phyloP scores from a whole-genome alignment of 2,329 filamentous ascomycete genomes.

The Grosmannia clavigera region DNA sequence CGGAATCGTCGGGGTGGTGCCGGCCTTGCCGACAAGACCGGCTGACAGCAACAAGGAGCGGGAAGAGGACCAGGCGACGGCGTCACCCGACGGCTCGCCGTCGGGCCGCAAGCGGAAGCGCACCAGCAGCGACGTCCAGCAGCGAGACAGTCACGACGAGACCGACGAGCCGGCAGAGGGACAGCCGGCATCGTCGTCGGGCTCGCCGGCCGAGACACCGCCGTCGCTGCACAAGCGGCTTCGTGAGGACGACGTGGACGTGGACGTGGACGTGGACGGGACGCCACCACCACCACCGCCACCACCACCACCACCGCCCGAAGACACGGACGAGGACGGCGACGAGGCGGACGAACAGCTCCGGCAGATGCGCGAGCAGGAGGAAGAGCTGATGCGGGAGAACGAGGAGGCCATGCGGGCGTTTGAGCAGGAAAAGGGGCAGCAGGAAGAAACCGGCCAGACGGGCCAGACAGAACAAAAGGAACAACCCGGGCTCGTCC shows the following conservation, averaged over 20 bases:
- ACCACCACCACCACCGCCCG: constrained; percentile 13
- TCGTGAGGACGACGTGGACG: constrained; percentile 31
- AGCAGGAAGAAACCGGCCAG: constrained; percentile 8
- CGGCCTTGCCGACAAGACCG: not conserved
- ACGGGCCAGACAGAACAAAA: too few relatives aligned
- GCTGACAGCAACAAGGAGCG: too few relatives aligned
- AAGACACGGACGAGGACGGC: constrained; percentile 11
- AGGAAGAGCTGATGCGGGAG: constrained; percentile 36
- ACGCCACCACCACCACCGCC: constrained; percentile 29
- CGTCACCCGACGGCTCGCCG: constrained; percentile 28
- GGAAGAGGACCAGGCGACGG: not conserved
- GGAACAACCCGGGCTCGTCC: too few relatives aligned
- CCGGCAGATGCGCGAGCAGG: constrained; percentile 34
- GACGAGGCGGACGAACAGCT: constrained; percentile 23
- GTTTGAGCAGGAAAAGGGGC: constrained; percentile 17
- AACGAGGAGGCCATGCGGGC: constrained; percentile 40
- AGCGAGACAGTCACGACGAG: not conserved
- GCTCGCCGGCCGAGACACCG: constrained; percentile 40
- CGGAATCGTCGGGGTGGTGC: not conserved
- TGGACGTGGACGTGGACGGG: constrained; percentile 17
- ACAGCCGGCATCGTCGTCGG: constrained; percentile 23
- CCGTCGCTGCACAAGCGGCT: constrained; percentile 43
- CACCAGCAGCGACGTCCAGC: constrained; percentile 14
- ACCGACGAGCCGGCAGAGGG: not conserved
- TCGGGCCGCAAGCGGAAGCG: constrained; percentile 55